Conservation (phyloP, 768 basidiomycete species). For the Mycena rosella region DNA sequence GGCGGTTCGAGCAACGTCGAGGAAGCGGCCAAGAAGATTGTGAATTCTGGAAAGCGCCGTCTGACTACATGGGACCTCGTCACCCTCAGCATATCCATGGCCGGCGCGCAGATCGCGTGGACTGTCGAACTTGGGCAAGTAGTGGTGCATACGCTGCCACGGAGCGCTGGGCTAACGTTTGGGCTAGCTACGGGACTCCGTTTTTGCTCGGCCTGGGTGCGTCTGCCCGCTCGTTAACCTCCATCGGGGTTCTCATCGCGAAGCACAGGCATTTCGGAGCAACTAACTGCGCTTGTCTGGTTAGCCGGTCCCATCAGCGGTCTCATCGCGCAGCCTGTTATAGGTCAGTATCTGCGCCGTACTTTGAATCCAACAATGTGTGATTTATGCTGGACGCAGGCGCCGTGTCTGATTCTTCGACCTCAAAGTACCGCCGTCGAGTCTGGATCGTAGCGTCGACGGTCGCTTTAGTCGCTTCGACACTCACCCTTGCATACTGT, state of each 20-base stretch:
- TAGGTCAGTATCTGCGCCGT: conserved; percentile 70
- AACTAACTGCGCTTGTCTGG: conserved; percentile 96
- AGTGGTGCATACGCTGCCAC: not conserved
- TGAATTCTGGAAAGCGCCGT: conserved; percentile 44
- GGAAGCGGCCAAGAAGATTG: conserved; percentile 24
- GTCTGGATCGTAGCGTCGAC: conserved; percentile 96
- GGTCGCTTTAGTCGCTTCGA: conserved; percentile 80
- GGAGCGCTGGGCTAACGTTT: conserved; percentile 28
- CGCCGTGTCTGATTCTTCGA: conserved; percentile 94
- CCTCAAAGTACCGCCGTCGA: conserved; percentile 89
- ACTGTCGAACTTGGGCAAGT: conserved; percentile 93
- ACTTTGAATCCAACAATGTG: conserved; percentile 19
- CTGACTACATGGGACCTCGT: conserved; percentile 79
- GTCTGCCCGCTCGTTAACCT: not conserved
- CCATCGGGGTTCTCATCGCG: not conserved
- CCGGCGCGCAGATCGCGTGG: conserved; percentile 95
- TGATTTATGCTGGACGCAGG: conserved; percentile 58
- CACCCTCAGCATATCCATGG: conserved; percentile 92
- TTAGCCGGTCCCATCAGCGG: conserved; percentile 95
- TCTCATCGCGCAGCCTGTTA: conserved; percentile 95
- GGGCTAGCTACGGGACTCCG: conserved; percentile 90
- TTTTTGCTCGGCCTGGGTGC: conserved; percentile 76
- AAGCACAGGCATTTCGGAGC: conserved; percentile 81
- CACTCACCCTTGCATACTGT: conserved; percentile 87
- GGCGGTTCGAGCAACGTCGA: conserved; percentile 18